Base-by-base conservation (phyloP, 495 filamentous ascomycete species). In the Umbilicaria muhlenbergii region DNA sequence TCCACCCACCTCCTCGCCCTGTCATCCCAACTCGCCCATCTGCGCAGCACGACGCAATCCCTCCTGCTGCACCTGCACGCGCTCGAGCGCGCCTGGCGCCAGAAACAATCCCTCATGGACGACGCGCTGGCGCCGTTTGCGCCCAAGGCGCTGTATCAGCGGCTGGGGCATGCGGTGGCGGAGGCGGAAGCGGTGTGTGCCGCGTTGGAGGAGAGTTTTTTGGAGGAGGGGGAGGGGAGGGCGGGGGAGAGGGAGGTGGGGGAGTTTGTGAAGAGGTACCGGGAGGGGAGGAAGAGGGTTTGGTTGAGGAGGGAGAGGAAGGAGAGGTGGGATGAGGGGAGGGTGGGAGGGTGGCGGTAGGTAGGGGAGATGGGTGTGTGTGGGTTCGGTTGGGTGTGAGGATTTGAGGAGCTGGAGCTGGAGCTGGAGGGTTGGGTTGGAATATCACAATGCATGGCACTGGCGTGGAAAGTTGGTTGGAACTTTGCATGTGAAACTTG, bases 281-380 rank as follows among this genome's bases (percentile, higher is more conserved):
- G 34, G 86, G 91, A 64, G 71, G 81, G 58, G 88, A 94, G 65
- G 77, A 81, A 42, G 61, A 65, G 13, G 88, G 94, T 51, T 94
- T 87, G 78, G 24, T 76, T 91, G 33, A 70, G 78, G 50, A 63
- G 85, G 43, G 80, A 80, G 35, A 81, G 78, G 56, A 82, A 82
- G 60, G 83, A 84, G 50, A 67, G 89, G 54, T 94, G 89, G 89
- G 87, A 94, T 66, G 88, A 94, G 60, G 86, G 88, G 19, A 72
- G 88, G 46, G 86, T 94, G 43, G 87, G 88, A 1, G 88, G 88
- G 0, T 94, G 88, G 88, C 70, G 88, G 45, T 94, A 68, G 78
- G n/a, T n/a, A n/a, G n/a, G n/a, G n/a, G n/a, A n/a, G n/a, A n/a
- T n/a, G n/a, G n/a, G n/a, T n/a, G n/a, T n/a, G n/a, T n/a, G n/a